Conservation (phyloP, 352 stramenopile species). For the Halophytophthora batemanensis region DNA sequence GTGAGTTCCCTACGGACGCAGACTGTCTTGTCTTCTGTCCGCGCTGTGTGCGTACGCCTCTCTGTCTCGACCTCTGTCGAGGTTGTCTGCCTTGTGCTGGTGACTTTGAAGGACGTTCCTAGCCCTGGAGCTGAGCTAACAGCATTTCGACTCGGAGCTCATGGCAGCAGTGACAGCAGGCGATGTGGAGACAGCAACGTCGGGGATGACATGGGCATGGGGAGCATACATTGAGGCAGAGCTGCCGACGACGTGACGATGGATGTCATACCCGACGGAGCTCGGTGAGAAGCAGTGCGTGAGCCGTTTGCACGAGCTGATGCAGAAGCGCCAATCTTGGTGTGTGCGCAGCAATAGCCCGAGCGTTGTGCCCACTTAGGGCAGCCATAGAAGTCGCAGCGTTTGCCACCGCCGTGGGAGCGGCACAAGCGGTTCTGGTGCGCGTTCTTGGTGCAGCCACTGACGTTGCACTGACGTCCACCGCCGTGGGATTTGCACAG, state of each 20-base stretch:
- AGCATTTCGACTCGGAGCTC: slow-evolving; percentile 9
- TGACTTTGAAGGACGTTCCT: too few species aligned
- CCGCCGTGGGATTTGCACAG: slow-evolving; percentile 86
- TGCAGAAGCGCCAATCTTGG: slow-evolving; percentile 43
- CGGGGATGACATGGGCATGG: slow-evolving; percentile 35
- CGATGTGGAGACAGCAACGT: slow-evolving; percentile 63
- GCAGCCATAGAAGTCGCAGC: slow-evolving; percentile 75
- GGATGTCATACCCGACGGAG: slow-evolving; percentile 16
- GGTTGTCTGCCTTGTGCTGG: too few species aligned
- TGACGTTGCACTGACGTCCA: slow-evolving; percentile 70
- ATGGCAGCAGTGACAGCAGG: slow-evolving; percentile 59
- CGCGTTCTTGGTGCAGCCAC: slow-evolving; percentile 78
- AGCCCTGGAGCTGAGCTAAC: too few species aligned
- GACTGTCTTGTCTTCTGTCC: too few species aligned
- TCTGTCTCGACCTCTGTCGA: too few species aligned
- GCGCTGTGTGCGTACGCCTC: too few species aligned
- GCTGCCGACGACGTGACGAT: slow-evolving; percentile 28
- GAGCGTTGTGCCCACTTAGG: slow-evolving; percentile 84
- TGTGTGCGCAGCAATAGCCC: slow-evolving; percentile 82
- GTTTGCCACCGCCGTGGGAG: slow-evolving; percentile 79
- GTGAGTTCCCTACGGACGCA: too few species aligned
- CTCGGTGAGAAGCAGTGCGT: slow-evolving; percentile 13
- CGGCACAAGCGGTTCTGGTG: slow-evolving; percentile 83
- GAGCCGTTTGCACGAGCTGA: neutral
- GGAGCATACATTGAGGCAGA: slow-evolving; percentile 29